A percentile compares a stretch with the other conserved stretches of the same genome.
phyloP scores from a whole-genome alignment of 1,284 basidiomycete species.

The Neonothopanus nambi region DNA sequence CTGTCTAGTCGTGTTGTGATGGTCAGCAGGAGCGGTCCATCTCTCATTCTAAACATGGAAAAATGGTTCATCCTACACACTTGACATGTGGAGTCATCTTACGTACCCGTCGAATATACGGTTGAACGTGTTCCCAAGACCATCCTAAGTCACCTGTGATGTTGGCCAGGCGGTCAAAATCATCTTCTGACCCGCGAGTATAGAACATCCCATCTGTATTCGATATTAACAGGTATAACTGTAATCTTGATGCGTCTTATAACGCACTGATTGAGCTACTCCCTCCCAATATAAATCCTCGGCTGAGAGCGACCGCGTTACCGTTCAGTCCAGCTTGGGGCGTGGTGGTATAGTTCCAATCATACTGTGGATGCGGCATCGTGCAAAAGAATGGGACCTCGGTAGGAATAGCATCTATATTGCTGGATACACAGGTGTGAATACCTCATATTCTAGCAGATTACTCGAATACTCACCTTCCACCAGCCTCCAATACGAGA shows the following conservation, averaged over 20 bases:
- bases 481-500: slow-evolving; percentile 40
- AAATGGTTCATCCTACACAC: neutral
- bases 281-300: slow-evolving; percentile 35
- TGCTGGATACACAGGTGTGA: slow-evolving; percentile 19
- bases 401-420: slow-evolving; percentile 21
- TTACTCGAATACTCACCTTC: slow-evolving; percentile 16
- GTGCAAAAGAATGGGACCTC: slow-evolving; percentile 25
- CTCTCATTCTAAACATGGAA: slow-evolving; percentile 19
- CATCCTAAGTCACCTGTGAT: slow-evolving; percentile 24
- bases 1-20: slow-evolving; percentile 21
- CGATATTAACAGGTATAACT: no score
- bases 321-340: slow-evolving; percentile 28
- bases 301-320: slow-evolving; percentile 26
- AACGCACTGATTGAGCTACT: slow-evolving; percentile 32
- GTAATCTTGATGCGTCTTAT: neutral
- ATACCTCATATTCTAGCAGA: neutral
- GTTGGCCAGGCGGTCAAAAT: slow-evolving; percentile 22
- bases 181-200: slow-evolving; percentile 23
- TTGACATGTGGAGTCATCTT: neutral
- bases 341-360: slow-evolving; percentile 37
- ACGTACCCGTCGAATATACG: slow-evolving; percentile 24
- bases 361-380: slow-evolving; percentile 21
- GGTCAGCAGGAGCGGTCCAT: slow-evolving; percentile 22
- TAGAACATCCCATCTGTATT: slow-evolving; percentile 19
- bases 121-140: slow-evolving; percentile 24